Evolutionary conservation across 2,329 filamentous ascomycete species (phyloP), one percentile per base, ranked within the genome.

Genomic region (Waltergamsia citrina): DNA sequence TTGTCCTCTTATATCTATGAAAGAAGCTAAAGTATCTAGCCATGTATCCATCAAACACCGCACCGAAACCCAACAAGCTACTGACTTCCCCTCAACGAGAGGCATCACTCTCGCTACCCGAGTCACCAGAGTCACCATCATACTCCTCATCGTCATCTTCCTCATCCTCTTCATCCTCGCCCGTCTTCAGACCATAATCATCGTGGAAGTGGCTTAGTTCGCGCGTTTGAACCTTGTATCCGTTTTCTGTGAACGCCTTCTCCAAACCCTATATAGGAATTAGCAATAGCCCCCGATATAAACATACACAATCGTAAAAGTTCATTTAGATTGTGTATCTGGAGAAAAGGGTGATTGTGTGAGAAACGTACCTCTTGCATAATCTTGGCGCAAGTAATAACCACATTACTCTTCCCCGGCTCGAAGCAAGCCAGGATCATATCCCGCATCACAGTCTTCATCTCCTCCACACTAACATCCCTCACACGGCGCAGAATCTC

Each of bases 311-410:
- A n/a, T n/a, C n/a, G n/a, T n/a, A n/a, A n/a, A 14, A 36, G 26
- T 36, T 27, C n/a, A 14, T 31, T 5, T n/a, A 24, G 21, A 16
- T 22, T 28, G 20, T 22, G 9, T 18, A 14, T 11, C 16, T 15
- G 15, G 15, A 35, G 22, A 35, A 35, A 17, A 32, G 32, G 22
- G 16, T 34, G 14, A 32, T 16, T 33, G 29, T 16, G 26, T 17
- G 34, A 27, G 30, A 29, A 19, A 16, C 20, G 29, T 63, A 92
- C 85, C 67, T 94, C 85, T 47, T 80, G 70, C 73, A 95, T 82
- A 32, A 86, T 73, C 12, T 82, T 81, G 15, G 86, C 84, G 53
- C 90, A 95, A 7, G 90, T 94, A 33, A 95, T 71, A 4, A 95
- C 78, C 34, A 95, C 63, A 52, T 96, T 93, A 42, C 86, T 80